phyloP scores from a whole-genome alignment of 257 asterid genomes.

The Euphrasia confusa region DNA sequence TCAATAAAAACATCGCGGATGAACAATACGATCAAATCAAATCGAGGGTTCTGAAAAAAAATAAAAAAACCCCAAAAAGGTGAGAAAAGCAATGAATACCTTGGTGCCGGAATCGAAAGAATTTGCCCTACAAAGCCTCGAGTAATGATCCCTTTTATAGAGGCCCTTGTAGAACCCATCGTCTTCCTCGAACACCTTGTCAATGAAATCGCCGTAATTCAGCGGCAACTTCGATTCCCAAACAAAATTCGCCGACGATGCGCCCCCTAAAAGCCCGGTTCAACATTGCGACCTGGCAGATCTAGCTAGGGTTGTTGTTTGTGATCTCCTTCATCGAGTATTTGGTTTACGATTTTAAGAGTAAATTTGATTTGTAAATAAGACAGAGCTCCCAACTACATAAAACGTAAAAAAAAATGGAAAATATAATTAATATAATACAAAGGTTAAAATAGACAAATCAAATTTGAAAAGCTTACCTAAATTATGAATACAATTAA shows the following conservation, averaged over 20 bases:
- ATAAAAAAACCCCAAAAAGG: background rate
- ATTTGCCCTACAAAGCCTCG: slow-evolving; percentile 50
- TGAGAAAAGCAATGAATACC: slow-evolving; percentile 35
- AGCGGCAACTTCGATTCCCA: slow-evolving; percentile 60
- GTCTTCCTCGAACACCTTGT: slow-evolving; percentile 39
- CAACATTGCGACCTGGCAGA: slow-evolving; percentile 61
- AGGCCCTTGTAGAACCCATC: slow-evolving; percentile 27
- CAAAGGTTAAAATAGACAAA: too few species aligned
- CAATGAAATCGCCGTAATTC: slow-evolving; percentile 56
- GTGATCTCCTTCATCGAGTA: too few species aligned
- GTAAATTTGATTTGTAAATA: too few species aligned
- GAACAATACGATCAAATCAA: background rate
- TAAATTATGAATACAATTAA: too few species aligned
- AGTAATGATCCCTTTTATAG: slow-evolving; percentile 53
- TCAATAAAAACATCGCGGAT: too few species aligned
- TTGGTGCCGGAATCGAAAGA: slow-evolving; percentile 68
- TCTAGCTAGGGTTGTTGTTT: too few species aligned
- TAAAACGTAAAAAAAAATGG: too few species aligned
- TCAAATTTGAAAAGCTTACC: too few species aligned
- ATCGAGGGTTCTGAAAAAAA: background rate
- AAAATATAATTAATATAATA: too few species aligned
- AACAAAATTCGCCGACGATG: slow-evolving; percentile 86
- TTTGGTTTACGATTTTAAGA: too few species aligned
- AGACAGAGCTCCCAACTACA: too few species aligned
- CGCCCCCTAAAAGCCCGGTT: slow-evolving; percentile 70